These are phyloP conservation scores for Saccharomycopsis crataegensis DNA, from an alignment of 1,139 yeast species.

Conservation along the genomic window DNA sequence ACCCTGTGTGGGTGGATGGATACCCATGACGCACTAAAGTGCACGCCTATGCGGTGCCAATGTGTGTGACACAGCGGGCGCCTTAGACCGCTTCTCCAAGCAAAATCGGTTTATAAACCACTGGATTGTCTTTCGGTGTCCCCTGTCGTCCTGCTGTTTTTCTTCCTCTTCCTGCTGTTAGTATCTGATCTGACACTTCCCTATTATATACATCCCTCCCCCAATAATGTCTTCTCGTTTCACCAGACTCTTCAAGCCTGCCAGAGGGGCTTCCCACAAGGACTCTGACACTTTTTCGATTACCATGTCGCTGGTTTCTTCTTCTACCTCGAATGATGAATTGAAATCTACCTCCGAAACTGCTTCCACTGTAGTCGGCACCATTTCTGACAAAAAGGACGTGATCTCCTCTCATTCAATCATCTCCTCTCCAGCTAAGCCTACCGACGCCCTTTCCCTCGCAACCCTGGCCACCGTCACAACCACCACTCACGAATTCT, in stretches of 20 bases:
- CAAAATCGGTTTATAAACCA: no score
- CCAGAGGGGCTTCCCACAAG: conserved; percentile 1
- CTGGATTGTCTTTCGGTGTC: not conserved
- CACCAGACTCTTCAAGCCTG: conserved; percentile 18
- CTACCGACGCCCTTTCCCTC: no score
- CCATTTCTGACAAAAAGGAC: no score
- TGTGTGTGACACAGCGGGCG: not conserved
- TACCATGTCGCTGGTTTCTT: conserved; percentile 8
- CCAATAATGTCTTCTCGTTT: conserved; percentile 16
- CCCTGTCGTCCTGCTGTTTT: not conserved
- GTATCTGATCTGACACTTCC: not conserved
- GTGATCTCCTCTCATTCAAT: no score
- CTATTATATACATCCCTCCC: not conserved
- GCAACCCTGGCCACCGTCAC: no score
- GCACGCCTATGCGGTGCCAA: not conserved
- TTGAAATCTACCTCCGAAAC: not conserved
- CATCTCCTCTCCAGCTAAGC: no score
- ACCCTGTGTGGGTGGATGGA: no score
- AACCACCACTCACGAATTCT: no score
- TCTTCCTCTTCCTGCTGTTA: not conserved
- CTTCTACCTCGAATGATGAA: not conserved
- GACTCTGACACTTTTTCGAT: conserved; percentile 16
- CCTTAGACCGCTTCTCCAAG: no score
- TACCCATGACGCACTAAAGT: not conserved
- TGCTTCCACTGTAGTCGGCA: no score